Evolutionary conservation across 2,329 filamentous ascomycete genomes (phyloP).

Genomic region (Paecilomyces variotii): DNA sequence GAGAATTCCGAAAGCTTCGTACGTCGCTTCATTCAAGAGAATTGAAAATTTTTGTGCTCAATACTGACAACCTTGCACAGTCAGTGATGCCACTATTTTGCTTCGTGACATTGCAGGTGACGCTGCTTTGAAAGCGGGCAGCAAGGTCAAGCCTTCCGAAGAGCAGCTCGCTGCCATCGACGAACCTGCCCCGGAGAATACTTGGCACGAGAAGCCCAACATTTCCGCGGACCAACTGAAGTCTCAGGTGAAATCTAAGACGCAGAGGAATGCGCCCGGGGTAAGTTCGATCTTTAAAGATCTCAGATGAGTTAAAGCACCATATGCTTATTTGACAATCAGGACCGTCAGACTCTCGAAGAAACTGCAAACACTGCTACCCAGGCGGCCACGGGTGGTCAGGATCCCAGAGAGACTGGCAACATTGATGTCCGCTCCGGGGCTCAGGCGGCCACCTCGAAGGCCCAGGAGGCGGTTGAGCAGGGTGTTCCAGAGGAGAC

Average conservation of each 20-base stretch:
- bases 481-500: slow-evolving; percentile 58
- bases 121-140: slow-evolving; percentile 70
- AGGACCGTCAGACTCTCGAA: slow-evolving; percentile 42
- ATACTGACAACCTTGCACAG: slow-evolving; percentile 31
- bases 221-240: slow-evolving; percentile 63
- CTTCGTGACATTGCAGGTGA: slow-evolving; percentile 88
- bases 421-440: slow-evolving; percentile 44
- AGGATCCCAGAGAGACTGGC: slow-evolving; percentile 40
- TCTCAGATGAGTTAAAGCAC: slow-evolving; percentile 7
- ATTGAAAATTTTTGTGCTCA: slow-evolving; percentile 8
- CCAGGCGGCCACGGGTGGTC: slow-evolving; percentile 43
- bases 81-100: slow-evolving; percentile 72
- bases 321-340: slow-evolving; percentile 1
- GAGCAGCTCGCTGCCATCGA: slow-evolving; percentile 73
- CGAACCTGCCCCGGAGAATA: slow-evolving; percentile 77
- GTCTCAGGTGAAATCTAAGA: slow-evolving; percentile 55
- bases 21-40: slow-evolving; percentile 36
- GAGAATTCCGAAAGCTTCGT: slow-evolving; percentile 87
- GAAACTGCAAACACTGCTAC: slow-evolving; percentile 50
- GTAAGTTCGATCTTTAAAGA: slow-evolving; percentile 25
- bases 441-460: slow-evolving; percentile 26
- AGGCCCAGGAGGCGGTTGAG: slow-evolving; percentile 47
- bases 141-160: slow-evolving; percentile 66
- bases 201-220: slow-evolving; percentile 83
- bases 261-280: slow-evolving; percentile 50